Base-by-base conservation (phyloP, 495 filamentous ascomycete species). In the Penicillium paxilli region DNA sequence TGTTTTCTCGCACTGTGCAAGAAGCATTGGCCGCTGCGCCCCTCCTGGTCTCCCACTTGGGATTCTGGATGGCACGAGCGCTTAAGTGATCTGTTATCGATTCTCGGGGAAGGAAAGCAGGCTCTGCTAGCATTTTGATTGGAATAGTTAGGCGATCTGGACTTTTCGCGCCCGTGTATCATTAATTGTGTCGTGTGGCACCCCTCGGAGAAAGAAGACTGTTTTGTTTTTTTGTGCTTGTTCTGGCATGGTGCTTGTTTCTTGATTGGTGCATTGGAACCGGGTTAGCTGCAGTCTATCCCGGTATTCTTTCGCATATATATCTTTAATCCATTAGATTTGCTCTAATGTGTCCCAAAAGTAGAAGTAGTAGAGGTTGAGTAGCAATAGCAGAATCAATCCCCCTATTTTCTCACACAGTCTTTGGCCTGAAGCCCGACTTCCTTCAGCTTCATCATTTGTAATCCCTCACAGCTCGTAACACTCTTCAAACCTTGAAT, bases 111-210 rank as follows among this genome's bases (percentile, higher is more conserved):
- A 49, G 48, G 60, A 55, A 59, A 49, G 23, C 55, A 59, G 58
- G 61, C 14, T 23, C n/a, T 38, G 49, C 48, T 60, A 47, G 52
- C 54, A 57, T 54, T 54, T n/a, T 54, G 32, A 35, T 63, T 45
- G 47, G 45, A 58, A 60, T 62, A 63, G 54, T 60, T 63, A 49
- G 54, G 59, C 51, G 52, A 60, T 54, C 54, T 68, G 57, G 64
- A 64, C 45, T 44, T 58, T 24, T 49, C 12, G 24, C 59, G 47
- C 51, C 60, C 59, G 47, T 71, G 68, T 71, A 71, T 67, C 65
- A 66, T 68, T 69, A 65, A 55, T 46, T 64, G 60, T 69, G 63
- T 67, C 67, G 35, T 60, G 66, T 73, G 67, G 68, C 67, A 71
- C 60, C 22, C 53, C 63, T 63, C 61, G 63, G 69, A 70, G 67